Evolutionary conservation across 2,329 filamentous ascomycete species (phyloP).

Genomic region (Colletotrichum acutatum): DNA sequence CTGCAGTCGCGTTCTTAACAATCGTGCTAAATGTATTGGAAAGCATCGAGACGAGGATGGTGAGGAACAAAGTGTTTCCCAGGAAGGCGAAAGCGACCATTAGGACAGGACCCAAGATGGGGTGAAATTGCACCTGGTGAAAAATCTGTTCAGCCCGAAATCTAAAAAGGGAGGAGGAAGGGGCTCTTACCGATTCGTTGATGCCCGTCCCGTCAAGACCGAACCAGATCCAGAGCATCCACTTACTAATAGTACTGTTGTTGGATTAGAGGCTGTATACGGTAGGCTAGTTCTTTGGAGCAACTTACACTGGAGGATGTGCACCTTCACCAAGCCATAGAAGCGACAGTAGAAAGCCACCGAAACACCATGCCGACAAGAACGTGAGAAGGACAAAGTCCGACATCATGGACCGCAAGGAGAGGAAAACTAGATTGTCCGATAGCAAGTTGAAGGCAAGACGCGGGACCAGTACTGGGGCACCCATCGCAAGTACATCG

Average conservation of each 20-base stretch:
- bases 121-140: conserved; percentile 75
- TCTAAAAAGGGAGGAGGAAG: background rate
- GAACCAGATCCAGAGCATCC: conserved; percentile 96
- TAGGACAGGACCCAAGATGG: conserved; percentile 79
- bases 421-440: conserved; percentile 86
- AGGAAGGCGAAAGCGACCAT: conserved; percentile 89
- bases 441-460: conserved; percentile 86
- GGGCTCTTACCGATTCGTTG: conserved; percentile 59
- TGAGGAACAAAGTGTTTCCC: conserved; percentile 89
- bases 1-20: conserved; percentile 79
- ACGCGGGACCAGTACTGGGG: conserved; percentile 80
- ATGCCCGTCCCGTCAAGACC: conserved; percentile 80
- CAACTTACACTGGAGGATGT: conserved; percentile 65
- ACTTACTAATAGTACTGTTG: conserved; percentile 77
- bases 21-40: conserved; percentile 86
- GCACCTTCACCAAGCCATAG: conserved; percentile 78
- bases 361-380: conserved; percentile 84
- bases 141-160: conserved; percentile 27
- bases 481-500: conserved; percentile 82
- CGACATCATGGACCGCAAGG: conserved; percentile 84
- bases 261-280: background rate
- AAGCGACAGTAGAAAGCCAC: conserved; percentile 82
- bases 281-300: background rate
- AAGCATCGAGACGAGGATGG: conserved; percentile 87
- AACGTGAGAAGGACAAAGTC: conserved; percentile 84